phyloP scores from a whole-genome alignment of 441 rosid species.

The Pelargonium hybrid region DNA sequence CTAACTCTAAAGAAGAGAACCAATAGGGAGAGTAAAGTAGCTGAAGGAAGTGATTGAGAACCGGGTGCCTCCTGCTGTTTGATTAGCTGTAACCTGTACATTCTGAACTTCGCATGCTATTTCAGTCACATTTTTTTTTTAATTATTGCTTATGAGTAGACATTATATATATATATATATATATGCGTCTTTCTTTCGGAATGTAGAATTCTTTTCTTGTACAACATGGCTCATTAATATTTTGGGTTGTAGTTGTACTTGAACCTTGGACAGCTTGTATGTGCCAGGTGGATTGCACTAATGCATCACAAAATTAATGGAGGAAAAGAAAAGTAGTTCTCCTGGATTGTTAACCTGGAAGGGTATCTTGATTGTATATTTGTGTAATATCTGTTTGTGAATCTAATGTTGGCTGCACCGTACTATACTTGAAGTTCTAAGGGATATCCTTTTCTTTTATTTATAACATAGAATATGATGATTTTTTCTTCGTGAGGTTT shows the following conservation, averaged over 20 bases:
- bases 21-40: background rate
- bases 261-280: background rate
- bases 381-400: background rate
- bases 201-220: background rate
- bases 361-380: background rate
- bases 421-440: background rate
- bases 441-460: background rate
- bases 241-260: background rate
- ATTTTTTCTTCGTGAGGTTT: constrained; percentile 5
- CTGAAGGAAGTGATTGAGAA: background rate
- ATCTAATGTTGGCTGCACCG: background rate
- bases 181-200: background rate
- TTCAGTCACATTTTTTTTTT: background rate
- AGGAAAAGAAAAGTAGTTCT: background rate
- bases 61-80: background rate
- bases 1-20: background rate
- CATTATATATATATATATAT: background rate
- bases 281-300: too few relatives aligned
- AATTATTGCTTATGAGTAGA: background rate
- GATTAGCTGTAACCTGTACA: background rate
- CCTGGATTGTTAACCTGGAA: background rate
- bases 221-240: too few relatives aligned
- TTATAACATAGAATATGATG: background rate
- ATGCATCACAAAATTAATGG: too few relatives aligned
- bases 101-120: background rate